Evolutionary conservation across 1,284 basidiomycete genomes (phyloP).

Genomic region (Quambalaria eucalypti): DNA sequence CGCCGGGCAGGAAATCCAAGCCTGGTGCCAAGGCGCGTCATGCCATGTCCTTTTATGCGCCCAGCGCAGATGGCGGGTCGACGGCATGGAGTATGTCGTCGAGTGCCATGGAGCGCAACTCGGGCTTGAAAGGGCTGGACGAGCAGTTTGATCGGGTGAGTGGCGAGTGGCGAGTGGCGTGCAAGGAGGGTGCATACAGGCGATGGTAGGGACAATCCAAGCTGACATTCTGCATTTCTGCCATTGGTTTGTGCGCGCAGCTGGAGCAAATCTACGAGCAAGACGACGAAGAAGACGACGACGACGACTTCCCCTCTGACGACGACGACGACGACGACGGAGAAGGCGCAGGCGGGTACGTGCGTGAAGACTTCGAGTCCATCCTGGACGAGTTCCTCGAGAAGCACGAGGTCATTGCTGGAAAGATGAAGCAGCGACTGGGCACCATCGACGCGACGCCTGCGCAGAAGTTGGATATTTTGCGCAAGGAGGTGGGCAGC

Average conservation of each 20-base stretch:
- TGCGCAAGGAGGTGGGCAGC: constrained; percentile 33
- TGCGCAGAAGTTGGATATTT: constrained; percentile 60
- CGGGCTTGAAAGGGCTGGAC: constrained; percentile 77
- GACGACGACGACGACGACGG: constrained; percentile 60
- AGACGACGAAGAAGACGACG: constrained; percentile 64
- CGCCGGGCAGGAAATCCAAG: constrained; percentile 25
- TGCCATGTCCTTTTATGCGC: constrained; percentile 31
- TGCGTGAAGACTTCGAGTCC: constrained; percentile 72
- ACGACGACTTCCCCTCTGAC: constrained; percentile 59
- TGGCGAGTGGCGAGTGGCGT: too few relatives aligned
- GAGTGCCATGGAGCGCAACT: constrained; percentile 87
- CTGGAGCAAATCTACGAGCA: constrained; percentile 50
- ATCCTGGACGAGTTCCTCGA: constrained; percentile 92
- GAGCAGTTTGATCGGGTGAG: constrained; percentile 84
- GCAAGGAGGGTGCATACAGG: background rate
- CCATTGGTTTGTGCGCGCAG: constrained; percentile 3
- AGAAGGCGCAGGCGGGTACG: constrained; percentile 58
- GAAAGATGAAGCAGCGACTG: constrained; percentile 61
- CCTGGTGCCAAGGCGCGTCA: constrained; percentile 37
- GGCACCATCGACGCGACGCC: constrained; percentile 40
- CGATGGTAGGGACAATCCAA: constrained; percentile 4
- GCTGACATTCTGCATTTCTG: constrained; percentile 18
- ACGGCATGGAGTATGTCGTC: constrained; percentile 66
- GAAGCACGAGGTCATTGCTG: constrained; percentile 81
- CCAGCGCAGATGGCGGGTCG: constrained; percentile 31